Evolutionary conservation across 352 stramenopile genomes (phyloP).

Genomic region (Phytophthora sp.): DNA sequence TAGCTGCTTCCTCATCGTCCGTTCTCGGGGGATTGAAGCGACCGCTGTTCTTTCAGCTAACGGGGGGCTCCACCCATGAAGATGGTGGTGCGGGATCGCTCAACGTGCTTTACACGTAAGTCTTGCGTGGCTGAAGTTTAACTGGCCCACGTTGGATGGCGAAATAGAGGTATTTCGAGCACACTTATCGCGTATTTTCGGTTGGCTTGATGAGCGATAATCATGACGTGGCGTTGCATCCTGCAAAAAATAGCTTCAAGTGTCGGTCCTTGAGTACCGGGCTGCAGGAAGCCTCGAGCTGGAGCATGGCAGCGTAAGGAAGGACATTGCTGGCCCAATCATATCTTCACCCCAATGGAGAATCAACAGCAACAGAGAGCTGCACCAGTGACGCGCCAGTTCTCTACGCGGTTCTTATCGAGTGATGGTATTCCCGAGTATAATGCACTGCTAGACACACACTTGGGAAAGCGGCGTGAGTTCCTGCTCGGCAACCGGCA

Average conservation of each 20-base stretch:
- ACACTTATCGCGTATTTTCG: constrained; percentile 16
- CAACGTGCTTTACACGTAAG: constrained; percentile 70
- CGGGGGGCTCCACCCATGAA: neutral
- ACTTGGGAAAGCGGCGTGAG: constrained; percentile 68
- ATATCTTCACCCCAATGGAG: constrained; percentile 18
- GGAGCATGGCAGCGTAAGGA: constrained; percentile 18
- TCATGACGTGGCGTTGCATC: neutral
- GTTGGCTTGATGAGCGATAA: too few species aligned
- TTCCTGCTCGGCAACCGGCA: constrained; percentile 69
- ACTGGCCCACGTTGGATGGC: neutral
- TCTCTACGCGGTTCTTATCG: constrained; percentile 71
- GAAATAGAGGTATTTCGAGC: constrained; percentile 43
- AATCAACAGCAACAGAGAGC: constrained; percentile 13
- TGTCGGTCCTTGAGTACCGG: neutral
- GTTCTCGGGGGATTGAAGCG: constrained; percentile 43
- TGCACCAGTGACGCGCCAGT: constrained; percentile 26
- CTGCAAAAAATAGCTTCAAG: constrained; percentile 17
- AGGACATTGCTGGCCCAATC: neutral
- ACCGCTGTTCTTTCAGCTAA: constrained; percentile 40
- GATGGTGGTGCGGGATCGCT: constrained; percentile 6
- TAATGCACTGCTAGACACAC: constrained; percentile 68
- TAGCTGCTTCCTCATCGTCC: constrained; percentile 29
- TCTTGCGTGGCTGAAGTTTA: neutral
- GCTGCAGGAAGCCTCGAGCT: too few species aligned
- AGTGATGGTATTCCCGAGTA: constrained; percentile 74